Evolutionary conservation across 306 rosid genomes (phyloP).

Genomic region (Dicorynia guianensis): DNA sequence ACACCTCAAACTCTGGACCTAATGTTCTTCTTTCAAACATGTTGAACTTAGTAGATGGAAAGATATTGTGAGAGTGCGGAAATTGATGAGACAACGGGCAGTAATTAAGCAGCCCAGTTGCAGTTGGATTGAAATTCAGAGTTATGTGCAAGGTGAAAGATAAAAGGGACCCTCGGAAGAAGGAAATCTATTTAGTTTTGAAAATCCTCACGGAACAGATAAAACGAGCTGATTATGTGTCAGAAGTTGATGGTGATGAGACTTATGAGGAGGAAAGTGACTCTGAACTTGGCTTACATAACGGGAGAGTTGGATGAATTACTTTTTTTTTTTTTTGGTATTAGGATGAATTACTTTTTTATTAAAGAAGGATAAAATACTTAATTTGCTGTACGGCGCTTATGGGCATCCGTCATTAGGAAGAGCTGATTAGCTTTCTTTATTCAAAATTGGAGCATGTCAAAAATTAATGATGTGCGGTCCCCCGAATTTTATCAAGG

Average conservation of each 20-base stretch:
- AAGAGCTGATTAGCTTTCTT: slow-evolving; percentile 24
- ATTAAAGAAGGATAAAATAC: not conserved
- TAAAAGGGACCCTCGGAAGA: slow-evolving; percentile 57
- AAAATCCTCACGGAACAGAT: slow-evolving; percentile 60
- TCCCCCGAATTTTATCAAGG: not conserved
- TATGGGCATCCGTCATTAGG: slow-evolving; percentile 15
- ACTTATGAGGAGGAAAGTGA: slow-evolving; percentile 53
- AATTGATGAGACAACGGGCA: slow-evolving; percentile 55
- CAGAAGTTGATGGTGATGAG: slow-evolving; percentile 50
- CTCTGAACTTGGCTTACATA: slow-evolving; percentile 39
- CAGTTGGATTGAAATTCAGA: slow-evolving; percentile 63
- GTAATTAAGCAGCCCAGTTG: slow-evolving; percentile 66
- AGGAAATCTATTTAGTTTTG: slow-evolving; percentile 54
- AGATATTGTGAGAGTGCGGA: slow-evolving; percentile 55
- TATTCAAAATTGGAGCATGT: not conserved
- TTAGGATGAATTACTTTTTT: slow-evolving; percentile 21
- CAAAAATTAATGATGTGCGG: not conserved
- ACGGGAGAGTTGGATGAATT: slow-evolving; percentile 42
- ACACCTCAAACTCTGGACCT: slow-evolving; percentile 62
- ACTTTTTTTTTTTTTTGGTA: too few species aligned
- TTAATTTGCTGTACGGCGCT: slow-evolving; percentile 4
- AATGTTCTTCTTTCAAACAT: slow-evolving; percentile 66
- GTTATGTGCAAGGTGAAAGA: slow-evolving; percentile 60
- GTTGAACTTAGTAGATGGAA: slow-evolving; percentile 69
- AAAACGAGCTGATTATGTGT: slow-evolving; percentile 62